phyloP scores from a whole-genome alignment of 1,284 basidiomycete species.

The Schizopora paradoxa region DNA sequence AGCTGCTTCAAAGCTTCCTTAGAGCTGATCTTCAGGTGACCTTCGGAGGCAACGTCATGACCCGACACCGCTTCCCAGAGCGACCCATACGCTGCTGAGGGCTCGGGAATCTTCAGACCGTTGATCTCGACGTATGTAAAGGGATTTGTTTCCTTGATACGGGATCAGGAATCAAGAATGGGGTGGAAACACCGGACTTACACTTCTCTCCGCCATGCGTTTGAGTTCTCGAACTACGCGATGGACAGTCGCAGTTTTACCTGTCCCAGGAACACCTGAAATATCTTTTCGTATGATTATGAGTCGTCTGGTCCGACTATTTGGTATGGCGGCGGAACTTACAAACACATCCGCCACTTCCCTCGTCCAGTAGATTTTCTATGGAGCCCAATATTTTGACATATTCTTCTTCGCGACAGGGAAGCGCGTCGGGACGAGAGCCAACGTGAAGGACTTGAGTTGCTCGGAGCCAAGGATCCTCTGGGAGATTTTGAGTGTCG shows the following conservation, averaged over 20 bases:
- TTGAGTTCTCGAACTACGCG: conserved; percentile 86
- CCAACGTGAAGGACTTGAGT: conserved; percentile 92
- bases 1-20: conserved; percentile 70
- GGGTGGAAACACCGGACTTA: conserved; percentile 30
- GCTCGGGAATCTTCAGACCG: conserved; percentile 88
- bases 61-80: conserved; percentile 88
- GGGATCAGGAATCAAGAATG: conserved; percentile 1
- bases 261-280: conserved; percentile 96
- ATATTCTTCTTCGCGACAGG: conserved; percentile 89
- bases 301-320: neutral
- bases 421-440: conserved; percentile 84
- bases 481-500: conserved; percentile 44
- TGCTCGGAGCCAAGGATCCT: conserved; percentile 77
- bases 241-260: conserved; percentile 97
- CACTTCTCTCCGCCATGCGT: conserved; percentile 76
- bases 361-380: conserved; percentile 85
- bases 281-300: conserved; percentile 56
- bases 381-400: conserved; percentile 72
- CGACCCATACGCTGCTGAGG: conserved; percentile 80
- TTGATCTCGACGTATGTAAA: conserved; percentile 99
- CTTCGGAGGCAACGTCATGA: conserved; percentile 55
- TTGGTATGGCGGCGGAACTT: conserved; percentile 31
- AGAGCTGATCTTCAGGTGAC: conserved; percentile 58
- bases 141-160: conserved; percentile 74
- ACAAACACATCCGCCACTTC: conserved; percentile 95